Conservation (phyloP, 495 filamentous ascomycete species). For the Staphylotrichum longicolle region DNA sequence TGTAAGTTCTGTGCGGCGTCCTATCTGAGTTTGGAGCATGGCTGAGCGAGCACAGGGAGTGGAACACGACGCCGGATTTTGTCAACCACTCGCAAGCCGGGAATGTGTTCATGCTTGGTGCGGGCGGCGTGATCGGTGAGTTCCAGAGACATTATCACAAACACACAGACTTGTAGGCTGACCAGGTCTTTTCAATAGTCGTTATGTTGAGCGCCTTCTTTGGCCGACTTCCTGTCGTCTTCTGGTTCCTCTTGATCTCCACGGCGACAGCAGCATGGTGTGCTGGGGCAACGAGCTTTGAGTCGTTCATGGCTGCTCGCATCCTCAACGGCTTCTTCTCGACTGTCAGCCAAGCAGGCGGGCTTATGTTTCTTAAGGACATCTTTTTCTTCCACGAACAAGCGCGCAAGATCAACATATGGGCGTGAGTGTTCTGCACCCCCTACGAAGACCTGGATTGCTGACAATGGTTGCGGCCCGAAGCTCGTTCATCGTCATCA, state of each 20-base stretch:
- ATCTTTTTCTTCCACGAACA: slow-evolving; percentile 67
- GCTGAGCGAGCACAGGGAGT: slow-evolving; percentile 34
- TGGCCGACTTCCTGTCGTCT: slow-evolving; percentile 59
- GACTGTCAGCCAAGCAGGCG: slow-evolving; percentile 51
- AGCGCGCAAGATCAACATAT: slow-evolving; percentile 62
- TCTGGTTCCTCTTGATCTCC: slow-evolving; percentile 54
- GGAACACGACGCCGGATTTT: slow-evolving; percentile 46
- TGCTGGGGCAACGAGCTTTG: slow-evolving; percentile 51
- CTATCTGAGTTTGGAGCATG: not conserved
- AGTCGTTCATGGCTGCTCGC: slow-evolving; percentile 57
- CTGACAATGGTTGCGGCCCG: not conserved
- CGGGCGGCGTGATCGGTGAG: slow-evolving; percentile 51
- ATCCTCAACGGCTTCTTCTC: slow-evolving; percentile 65
- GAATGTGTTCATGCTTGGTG: slow-evolving; percentile 58
- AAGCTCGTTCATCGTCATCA: slow-evolving; percentile 43
- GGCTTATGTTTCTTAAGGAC: slow-evolving; percentile 64
- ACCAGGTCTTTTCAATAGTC: slow-evolving; percentile 25
- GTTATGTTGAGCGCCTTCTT: slow-evolving; percentile 57
- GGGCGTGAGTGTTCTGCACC: slow-evolving; percentile 37
- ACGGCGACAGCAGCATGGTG: slow-evolving; percentile 54
- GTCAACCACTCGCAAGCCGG: slow-evolving; percentile 57
- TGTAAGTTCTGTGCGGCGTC: slow-evolving; percentile 22
- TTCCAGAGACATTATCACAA: not conserved
- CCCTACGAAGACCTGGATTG: not conserved
- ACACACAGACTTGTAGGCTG: not conserved